phyloP scores from a whole-genome alignment of 129 eudicot species.

The Flaveria trinervia region DNA sequence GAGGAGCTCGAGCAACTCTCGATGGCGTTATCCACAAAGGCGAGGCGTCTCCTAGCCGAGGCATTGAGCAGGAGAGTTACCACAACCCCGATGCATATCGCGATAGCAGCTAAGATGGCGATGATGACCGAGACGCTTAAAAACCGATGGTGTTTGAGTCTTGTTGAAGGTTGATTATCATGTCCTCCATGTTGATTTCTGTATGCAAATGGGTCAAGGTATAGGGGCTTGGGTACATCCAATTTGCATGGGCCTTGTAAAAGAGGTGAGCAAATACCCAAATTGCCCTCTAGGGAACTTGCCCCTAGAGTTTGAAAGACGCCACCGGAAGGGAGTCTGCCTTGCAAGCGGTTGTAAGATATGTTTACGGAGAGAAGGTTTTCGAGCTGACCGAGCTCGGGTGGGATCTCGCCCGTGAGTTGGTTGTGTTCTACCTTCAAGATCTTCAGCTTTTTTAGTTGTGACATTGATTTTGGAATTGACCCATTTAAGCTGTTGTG shows the following conservation, averaged over 20 bases:
- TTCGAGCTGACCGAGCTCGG: slow-evolving; percentile 64
- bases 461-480: slow-evolving; percentile 74
- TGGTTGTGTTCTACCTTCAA: slow-evolving; percentile 80
- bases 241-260: slow-evolving; percentile 79
- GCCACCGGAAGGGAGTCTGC: slow-evolving; percentile 74
- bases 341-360: slow-evolving; percentile 80
- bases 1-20: slow-evolving; percentile 87
- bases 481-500: slow-evolving; percentile 67
- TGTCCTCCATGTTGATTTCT: slow-evolving; percentile 47
- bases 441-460: slow-evolving; percentile 78
- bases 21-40: slow-evolving; percentile 63
- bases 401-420: slow-evolving; percentile 88
- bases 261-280: slow-evolving; percentile 87
- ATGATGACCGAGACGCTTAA: slow-evolving; percentile 80
- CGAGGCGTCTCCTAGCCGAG: slow-evolving; percentile 70
- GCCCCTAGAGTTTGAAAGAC: slow-evolving; percentile 67
- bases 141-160: slow-evolving; percentile 49
- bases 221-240: slow-evolving; percentile 85
- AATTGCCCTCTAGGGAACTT: slow-evolving; percentile 77
- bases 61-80: slow-evolving; percentile 65
- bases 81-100: slow-evolving; percentile 66
- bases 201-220: slow-evolving; percentile 71
- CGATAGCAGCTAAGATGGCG: slow-evolving; percentile 76
- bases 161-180: slow-evolving; percentile 7
- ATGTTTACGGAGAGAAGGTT: slow-evolving; percentile 81